These are phyloP conservation scores for Didymella exigua DNA, from an alignment of 2,329 filamentous ascomycete genomes.

Conservation along the genomic window DNA sequence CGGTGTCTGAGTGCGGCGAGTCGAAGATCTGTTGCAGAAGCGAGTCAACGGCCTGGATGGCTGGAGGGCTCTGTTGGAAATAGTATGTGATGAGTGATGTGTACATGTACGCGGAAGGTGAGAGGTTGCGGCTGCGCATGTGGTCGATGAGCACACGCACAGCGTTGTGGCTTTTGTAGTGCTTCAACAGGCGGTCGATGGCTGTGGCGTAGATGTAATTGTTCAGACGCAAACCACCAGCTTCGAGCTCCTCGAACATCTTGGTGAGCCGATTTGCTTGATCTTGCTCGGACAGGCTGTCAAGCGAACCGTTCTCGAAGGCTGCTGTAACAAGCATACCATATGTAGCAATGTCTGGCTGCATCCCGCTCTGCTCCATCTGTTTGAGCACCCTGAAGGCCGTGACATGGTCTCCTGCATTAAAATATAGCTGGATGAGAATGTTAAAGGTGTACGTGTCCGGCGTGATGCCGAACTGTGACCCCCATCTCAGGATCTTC, in stretches of 20 bases:
- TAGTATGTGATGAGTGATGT: slow-evolving; percentile 74
- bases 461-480: slow-evolving; percentile 53
- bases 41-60: slow-evolving; percentile 63
- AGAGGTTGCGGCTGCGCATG: slow-evolving; percentile 61
- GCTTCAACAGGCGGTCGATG: slow-evolving; percentile 66
- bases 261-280: slow-evolving; percentile 59
- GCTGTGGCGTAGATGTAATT: slow-evolving; percentile 71
- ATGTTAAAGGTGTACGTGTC: slow-evolving; percentile 67
- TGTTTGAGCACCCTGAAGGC: slow-evolving; percentile 60
- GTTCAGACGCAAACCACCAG: slow-evolving; percentile 64
- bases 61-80: slow-evolving; percentile 63
- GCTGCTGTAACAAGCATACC: slow-evolving; percentile 70
- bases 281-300: slow-evolving; percentile 52
- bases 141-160: slow-evolving; percentile 67
- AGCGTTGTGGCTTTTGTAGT: slow-evolving; percentile 53
- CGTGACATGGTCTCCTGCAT: slow-evolving; percentile 55
- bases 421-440: slow-evolving; percentile 67
- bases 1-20: slow-evolving; percentile 43
- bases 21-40: slow-evolving; percentile 59
- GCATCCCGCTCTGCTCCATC: slow-evolving; percentile 64
- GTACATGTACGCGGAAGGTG: slow-evolving; percentile 69
- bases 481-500: slow-evolving; percentile 51
- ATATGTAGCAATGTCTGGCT: slow-evolving; percentile 72
- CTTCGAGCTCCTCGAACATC: slow-evolving; percentile 62
- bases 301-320: slow-evolving; percentile 57